phyloP scores from a whole-genome alignment of 2,329 filamentous ascomycete genomes.

The Paraphaeosphaeria minitans region DNA sequence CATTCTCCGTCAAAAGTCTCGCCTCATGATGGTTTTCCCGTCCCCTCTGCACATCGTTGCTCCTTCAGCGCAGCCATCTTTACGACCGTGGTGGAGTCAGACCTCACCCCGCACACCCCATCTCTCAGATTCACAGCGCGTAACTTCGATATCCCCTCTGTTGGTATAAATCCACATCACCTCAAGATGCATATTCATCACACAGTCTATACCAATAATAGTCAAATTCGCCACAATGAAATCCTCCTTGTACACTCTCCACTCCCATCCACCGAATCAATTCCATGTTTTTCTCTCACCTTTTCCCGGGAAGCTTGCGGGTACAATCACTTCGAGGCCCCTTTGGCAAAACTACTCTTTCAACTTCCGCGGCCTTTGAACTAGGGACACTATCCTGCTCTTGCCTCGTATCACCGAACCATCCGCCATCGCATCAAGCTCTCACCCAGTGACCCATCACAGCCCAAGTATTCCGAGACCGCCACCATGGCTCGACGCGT shows the following conservation, averaged over 20 bases:
- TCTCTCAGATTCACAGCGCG: not conserved
- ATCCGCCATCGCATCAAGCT: no score
- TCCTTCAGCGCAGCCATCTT: not conserved
- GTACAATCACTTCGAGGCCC: no score
- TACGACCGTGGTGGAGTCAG: not conserved
- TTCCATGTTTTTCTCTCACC: no score
- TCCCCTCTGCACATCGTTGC: not conserved
- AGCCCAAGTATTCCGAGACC: no score
- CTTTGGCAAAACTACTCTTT: no score
- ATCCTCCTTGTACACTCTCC: not conserved
- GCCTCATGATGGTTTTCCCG: not conserved
- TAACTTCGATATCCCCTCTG: no score
- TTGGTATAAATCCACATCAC: not conserved
- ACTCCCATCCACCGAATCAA: not conserved
- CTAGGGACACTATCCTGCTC: not conserved
- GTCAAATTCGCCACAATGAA: not conserved
- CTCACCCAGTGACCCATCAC: no score
- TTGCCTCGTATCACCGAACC: not conserved
- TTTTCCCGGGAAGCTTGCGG: no score
- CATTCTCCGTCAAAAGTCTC: not conserved
- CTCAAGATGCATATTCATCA: not conserved
- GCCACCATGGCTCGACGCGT: no score
- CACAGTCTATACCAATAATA: no score
- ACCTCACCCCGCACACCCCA: not conserved
- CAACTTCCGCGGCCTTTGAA: no score